Base-by-base conservation (phyloP, 2,329 filamentous ascomycete genomes). In the Monosporascus cannonballus region DNA sequence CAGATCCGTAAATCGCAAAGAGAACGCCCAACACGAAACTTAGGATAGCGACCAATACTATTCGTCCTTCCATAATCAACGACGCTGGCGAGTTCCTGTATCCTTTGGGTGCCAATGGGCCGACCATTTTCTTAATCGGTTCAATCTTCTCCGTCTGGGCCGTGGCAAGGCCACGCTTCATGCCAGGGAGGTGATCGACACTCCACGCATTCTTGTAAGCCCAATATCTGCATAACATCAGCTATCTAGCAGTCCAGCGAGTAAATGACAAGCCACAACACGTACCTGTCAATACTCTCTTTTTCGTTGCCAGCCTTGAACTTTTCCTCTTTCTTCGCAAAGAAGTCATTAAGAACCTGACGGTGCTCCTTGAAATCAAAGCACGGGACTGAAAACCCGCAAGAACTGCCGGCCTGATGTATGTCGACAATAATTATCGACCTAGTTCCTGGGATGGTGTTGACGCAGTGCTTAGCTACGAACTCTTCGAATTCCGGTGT, bases 91-190 rank as follows among this genome's bases (percentile, higher is more conserved):
- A 18, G 14, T 22, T 27, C 14, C 20, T 25, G 18, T 38, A 39
- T 6, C 15, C 38, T 53, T 63, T 62, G 5, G 62, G 64, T 1
- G 69, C 67, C 24, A 63, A 18, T 1, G 65, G 66, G 0, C 71
- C 71, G 2, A 73, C 67, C 68, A 73, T 72, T 59, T 74, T 74
- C 57, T 66, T 62, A 2, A 70, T 53, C 1, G 71, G 71, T n/a
- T 59, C 56, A 34, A 74, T 64, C 2, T 61, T 55, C 37, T 70
- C 62, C 48, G 65, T 51, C 22, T 63, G 59, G 3, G 60, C 65
- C 2, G 64, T 63, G 54, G 64, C 62, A 30, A 67, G 54, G 1
- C 61, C 71, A 18, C 66, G 54, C 5, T 63, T 59, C 62, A 74
- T 68, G 0, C 66, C 70, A 0, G 71, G 71, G 0, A 74, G 61